Percentiles rank a stretch among this genome's conserved stretches.
Conservation (phyloP, 108 stramenopile genomes). For the Cyclotella baltica region DNA sequence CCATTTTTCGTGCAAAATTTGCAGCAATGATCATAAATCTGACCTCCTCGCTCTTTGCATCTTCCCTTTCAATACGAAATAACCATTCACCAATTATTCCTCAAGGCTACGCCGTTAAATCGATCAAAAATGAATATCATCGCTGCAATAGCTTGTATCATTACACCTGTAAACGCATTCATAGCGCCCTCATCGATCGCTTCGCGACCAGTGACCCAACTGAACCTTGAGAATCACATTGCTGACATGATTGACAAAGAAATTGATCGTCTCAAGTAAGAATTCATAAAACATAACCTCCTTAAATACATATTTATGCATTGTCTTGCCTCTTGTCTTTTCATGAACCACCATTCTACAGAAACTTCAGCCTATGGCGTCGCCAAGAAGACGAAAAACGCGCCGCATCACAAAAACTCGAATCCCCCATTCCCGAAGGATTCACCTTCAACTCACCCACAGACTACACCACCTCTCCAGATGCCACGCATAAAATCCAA, state of each 20-base stretch:
- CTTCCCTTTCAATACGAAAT: too few relatives aligned
- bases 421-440: conserved; percentile 19
- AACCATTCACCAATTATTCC: background rate
- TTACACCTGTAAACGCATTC: background rate
- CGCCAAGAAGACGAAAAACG: conserved; percentile 27
- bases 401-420: background rate
- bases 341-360: background rate
- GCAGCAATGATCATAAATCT: too few relatives aligned
- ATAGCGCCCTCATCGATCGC: background rate
- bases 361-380: conserved; percentile 31
- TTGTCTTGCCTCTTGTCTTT: background rate
- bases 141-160: background rate
- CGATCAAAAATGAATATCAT: background rate
- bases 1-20: too few relatives aligned
- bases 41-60: too few relatives aligned
- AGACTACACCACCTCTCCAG: conserved; percentile 23
- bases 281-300: background rate
- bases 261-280: conserved; percentile 6
- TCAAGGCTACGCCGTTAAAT: too few relatives aligned
- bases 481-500: conserved; percentile 35
- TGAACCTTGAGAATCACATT: background rate
- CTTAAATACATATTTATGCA: background rate
- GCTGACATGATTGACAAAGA: conserved; percentile 42
- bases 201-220: background rate
- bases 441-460: conserved; percentile 37